Evolutionary conservation across 2,329 filamentous ascomycete genomes (phyloP), one percentile per base, ranked within the genome.

Genomic region (Karstenula rhodostoma): DNA sequence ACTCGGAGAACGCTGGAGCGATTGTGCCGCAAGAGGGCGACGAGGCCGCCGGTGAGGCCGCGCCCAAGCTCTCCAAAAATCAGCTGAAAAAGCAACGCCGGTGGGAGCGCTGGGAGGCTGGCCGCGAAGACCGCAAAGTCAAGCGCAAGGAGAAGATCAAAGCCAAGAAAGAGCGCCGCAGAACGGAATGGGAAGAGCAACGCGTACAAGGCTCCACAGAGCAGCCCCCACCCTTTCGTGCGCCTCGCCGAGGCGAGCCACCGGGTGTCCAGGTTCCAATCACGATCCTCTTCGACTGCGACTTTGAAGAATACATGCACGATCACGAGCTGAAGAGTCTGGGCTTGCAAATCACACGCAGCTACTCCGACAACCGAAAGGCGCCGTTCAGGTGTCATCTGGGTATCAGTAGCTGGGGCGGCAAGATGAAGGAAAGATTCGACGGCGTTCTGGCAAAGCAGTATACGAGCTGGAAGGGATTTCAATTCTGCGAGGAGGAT

Each of bases 281-380:
- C 23, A 87, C 92, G 0, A 82, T 99, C 66, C 84, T 99, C 60
- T 82, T 99, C 64, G 95, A 99, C 80, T 98, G 94, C 79, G 89
- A 91, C 67, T 99, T 96, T 75, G 94, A 99, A 76, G 83, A 91
- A 44, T 86, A 94, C 73, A 99, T 99, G 95, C 85, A 84, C 53
- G 91, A 94, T 40, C 90, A 91, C 68, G 95, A 99, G 79, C 83
- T 91, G 32, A 89, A 94, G 57, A 97, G 93, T 4, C 84, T 99
- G 13, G 87, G 87, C 1, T 87, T 89, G 59, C 95, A 99, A 78
- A 84, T 99, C 63, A 96, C 93, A 9, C 84, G 95, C 58, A 90
- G 87, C 59, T 99, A 99, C 79, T 93, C 93, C 22, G 93, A 97
- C 72, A 98, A 97, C 78, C 87, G 86, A 60, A 87, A 85, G 58